These are phyloP conservation scores for Penicillium sp. DNA, from an alignment of 2,329 filamentous ascomycete genomes.

Conservation along the genomic window DNA sequence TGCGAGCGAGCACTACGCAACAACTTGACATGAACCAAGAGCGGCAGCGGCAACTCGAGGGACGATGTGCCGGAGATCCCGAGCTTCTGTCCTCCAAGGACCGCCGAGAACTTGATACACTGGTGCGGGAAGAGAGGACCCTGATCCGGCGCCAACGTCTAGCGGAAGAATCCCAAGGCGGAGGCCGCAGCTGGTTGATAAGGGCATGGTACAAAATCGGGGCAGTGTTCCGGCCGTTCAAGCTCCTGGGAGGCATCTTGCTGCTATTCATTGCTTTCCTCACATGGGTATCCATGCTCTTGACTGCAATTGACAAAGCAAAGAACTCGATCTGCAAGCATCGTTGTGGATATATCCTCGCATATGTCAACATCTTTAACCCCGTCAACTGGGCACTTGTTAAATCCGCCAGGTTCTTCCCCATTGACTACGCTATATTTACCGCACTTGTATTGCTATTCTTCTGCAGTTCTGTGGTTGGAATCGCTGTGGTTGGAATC, in stretches of 20 bases:
- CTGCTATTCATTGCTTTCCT: conserved; percentile 71
- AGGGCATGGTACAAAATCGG: conserved; percentile 75
- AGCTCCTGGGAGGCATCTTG: conserved; percentile 78
- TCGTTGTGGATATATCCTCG: conserved; percentile 88
- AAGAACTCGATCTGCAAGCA: conserved; percentile 91
- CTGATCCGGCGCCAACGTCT: conserved; percentile 84
- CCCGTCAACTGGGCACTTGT: conserved; percentile 89
- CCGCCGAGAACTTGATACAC: conserved; percentile 78
- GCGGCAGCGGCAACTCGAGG: conserved; percentile 85
- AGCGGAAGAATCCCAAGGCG: conserved; percentile 65
- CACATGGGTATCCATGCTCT: conserved; percentile 87
- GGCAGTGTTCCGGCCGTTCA: conserved; percentile 80
- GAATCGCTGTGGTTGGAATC: conserved; percentile 83
- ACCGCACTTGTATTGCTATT: conserved; percentile 79
- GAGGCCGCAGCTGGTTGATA: conserved; percentile 72
- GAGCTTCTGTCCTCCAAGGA: conserved; percentile 80
- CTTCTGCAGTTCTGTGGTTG: conserved; percentile 83
- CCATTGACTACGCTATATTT: conserved; percentile 89
- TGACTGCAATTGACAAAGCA: conserved; percentile 93
- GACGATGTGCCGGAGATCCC: conserved; percentile 72
- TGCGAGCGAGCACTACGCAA: conserved; percentile 72
- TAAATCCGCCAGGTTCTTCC: conserved; percentile 77
- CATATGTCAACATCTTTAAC: conserved; percentile 86
- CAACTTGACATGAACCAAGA: conserved; percentile 86
- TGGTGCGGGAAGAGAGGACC: conserved; percentile 87